phyloP scores from a whole-genome alignment of 2,329 filamentous ascomycete species.

The Pyricularia sp. region DNA sequence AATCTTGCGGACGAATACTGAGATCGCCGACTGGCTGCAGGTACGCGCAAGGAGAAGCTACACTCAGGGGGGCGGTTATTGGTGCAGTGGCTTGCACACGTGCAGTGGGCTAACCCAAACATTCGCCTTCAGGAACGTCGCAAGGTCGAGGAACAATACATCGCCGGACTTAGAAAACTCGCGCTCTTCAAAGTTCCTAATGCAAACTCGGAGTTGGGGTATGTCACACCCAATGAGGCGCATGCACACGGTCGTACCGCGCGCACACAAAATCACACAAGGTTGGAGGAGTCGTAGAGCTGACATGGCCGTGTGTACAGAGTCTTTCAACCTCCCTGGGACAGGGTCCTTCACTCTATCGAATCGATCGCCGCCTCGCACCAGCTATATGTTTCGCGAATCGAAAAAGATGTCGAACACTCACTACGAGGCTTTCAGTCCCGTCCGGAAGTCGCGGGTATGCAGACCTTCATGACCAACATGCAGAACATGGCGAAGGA shows the following conservation, averaged over 20 bases:
- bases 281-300: background rate
- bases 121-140: conserved; percentile 65
- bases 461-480: conserved; percentile 72
- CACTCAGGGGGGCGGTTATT: background rate
- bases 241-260: background rate
- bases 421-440: conserved; percentile 65
- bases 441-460: conserved; percentile 66
- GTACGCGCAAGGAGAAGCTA: conserved; percentile 31
- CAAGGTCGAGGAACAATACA: conserved; percentile 83
- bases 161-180: conserved; percentile 67
- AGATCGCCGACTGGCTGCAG: conserved; percentile 95
- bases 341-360: conserved; percentile 67
- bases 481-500: conserved; percentile 70
- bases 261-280: background rate
- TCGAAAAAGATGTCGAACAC: conserved; percentile 78
- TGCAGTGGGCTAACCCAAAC: background rate
- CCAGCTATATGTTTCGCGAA: conserved; percentile 62
- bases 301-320: conserved; percentile 31
- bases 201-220: conserved; percentile 75
- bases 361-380: conserved; percentile 76
- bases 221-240: conserved; percentile 21
- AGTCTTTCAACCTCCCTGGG: conserved; percentile 83
- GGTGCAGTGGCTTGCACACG: background rate
- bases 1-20: conserved; percentile 72
- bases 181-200: conserved; percentile 62